Evolutionary conservation across 2,329 filamentous ascomycete species (phyloP).

Genomic region (Chaetomiaceae sp.): DNA sequence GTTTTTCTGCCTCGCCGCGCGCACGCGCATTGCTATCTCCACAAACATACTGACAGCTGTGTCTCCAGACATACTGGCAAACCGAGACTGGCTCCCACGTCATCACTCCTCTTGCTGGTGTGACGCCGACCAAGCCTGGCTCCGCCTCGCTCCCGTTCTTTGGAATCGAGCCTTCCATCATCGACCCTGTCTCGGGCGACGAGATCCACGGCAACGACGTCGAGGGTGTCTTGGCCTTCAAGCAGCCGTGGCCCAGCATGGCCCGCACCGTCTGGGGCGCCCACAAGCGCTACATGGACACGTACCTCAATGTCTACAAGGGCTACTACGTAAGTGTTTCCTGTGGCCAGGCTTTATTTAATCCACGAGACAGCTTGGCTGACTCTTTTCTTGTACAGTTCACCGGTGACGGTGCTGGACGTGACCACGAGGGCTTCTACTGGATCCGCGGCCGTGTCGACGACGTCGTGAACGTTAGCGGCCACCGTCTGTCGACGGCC

Average conservation of each 20-base stretch:
- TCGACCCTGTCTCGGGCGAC: constrained; percentile 90
- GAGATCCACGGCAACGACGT: constrained; percentile 95
- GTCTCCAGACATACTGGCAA: constrained; percentile 91
- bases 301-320: constrained; percentile 95
- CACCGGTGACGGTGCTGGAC: constrained; percentile 88
- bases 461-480: constrained; percentile 96
- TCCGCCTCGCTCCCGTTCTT: constrained; percentile 97
- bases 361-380: neutral
- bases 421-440: constrained; percentile 98
- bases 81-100: constrained; percentile 97
- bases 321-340: constrained; percentile 82
- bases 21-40: no score
- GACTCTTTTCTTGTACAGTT: constrained; percentile 47
- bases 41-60: constrained; percentile 4
- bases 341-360: neutral
- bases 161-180: constrained; percentile 94
- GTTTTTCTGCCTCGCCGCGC: no score
- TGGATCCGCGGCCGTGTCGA: constrained; percentile 99
- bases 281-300: constrained; percentile 98
- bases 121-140: constrained; percentile 94
- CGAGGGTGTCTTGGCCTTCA: constrained; percentile 93
- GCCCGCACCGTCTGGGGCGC: constrained; percentile 95
- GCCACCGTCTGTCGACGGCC: constrained; percentile 91
- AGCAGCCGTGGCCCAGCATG: constrained; percentile 98
- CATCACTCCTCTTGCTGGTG: constrained; percentile 85